Evolutionary conservation across 441 rosid genomes (phyloP), one percentile per base, ranked within the genome.

Genomic region (Populus tomentosa): DNA sequence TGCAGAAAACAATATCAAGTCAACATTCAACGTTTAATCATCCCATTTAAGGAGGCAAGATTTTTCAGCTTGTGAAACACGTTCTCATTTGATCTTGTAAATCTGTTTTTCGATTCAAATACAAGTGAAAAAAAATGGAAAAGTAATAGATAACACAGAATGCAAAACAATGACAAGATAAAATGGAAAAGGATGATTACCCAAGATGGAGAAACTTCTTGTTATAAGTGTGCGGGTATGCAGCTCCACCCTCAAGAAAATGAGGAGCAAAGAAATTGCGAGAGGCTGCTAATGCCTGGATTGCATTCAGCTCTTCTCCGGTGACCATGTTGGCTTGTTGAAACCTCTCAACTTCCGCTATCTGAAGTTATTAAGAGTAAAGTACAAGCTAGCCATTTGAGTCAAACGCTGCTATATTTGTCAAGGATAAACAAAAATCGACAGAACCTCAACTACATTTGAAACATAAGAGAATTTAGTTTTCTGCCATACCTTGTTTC

Each of bases 161-260:
- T 18, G 38, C 1, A 6, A n/a, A 40, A 7, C 63, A 63, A 28
- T 6, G 11, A 10, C 10, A 38, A 10, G 10, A 10, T 2, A 13
- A 28, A 28, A 20, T 7, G 32, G 20, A 20, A 61, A 70, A 38
- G 35, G 6, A 62, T 23, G 67, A 50, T 11, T 79, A 94, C 88
- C 98, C 97, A 62, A 92, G 97, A 83, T 93, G 92, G 80, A 91
- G 96, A 5, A 85, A 82, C 80, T 91, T 93, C 89, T 91, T 91
- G 87, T 90, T 94, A 6, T 33, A 33, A 0, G 89, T 85, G 35
- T 83, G 88, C 8, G 97, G 86, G 84, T 85, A 89, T 24, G 87
- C 53, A 73, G 79, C 59, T 70, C 83, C 86, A 50, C 79, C 80
- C 6, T 85, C 90, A 46, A 92, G 80, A 75, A 90, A 84, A 73